Evolutionary conservation across 441 rosid genomes (phyloP), one percentile per base, ranked within the genome.

Genomic region (Populus hybrid): DNA sequence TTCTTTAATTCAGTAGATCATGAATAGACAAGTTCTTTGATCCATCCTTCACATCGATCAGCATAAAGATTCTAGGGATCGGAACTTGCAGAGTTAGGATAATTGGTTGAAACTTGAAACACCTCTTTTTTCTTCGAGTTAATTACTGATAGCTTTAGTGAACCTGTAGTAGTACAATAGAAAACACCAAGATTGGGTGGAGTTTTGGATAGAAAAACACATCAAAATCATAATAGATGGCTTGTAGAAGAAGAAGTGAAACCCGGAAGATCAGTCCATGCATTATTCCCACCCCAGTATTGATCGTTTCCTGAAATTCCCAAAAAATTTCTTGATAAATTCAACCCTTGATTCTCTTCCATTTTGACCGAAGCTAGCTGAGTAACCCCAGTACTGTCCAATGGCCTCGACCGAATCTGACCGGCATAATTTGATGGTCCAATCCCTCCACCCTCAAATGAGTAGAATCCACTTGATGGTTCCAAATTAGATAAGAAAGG

Each of bases 231-330:
- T 72, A 89, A 83, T 70, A 84, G 86, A 76, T 88, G 83, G 77
- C 77, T 85, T 18, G 90, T 85, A 38, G 93, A 90, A 75, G 97
- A 89, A 81, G 97, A 89, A 81, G 88, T 87, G 72, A 82, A 71
- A 86, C 91, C 86, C 10, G 94, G 87, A 80, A 89, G 89, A 90
- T 93, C 95, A n/a, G 87, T 89, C 97, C 95, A 94, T n/a, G 89
- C 80, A 83, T 80, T 77, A 40, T 73, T 72, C 16, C 80, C 80
- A 53, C 75, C 6, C 94, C 95, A 90, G 77, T 87, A 87, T 53
- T 91, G 90, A 81, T 89, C 86, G 74, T 84, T 79, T 7, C 82
- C 86, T 70, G 78, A 69, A 73, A 86, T 78, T 57, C 89, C 90
- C 86, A 88, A 77, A 67, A 89, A 88, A 76, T 88, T 89, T 81